Evolutionary conservation across 768 basidiomycete species (phyloP).

Genomic region (Daedalea quercina): DNA sequence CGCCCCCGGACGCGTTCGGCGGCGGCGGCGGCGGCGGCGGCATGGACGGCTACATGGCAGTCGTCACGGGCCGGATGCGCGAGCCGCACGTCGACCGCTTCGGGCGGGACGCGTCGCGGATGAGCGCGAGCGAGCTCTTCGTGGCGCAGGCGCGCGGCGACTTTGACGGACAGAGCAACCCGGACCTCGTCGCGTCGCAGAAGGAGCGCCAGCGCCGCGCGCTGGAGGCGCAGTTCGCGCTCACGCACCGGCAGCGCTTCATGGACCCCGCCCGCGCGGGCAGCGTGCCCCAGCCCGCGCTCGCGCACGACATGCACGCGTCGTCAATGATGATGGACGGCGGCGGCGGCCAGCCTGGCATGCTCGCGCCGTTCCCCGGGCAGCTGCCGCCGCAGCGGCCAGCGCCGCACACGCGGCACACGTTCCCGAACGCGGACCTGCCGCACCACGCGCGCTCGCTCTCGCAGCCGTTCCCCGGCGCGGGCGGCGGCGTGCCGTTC

Average conservation of each 20-base stretch:
- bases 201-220: conserved; percentile 27
- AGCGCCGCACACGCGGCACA: conserved; percentile 16
- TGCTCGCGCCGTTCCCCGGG: conserved; percentile 5
- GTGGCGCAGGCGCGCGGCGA: conserved; percentile 54
- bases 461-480: conserved; percentile 15
- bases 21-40: conserved; percentile 4
- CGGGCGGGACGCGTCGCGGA: conserved; percentile 23
- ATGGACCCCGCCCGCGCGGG: conserved; percentile 7
- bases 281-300: neutral
- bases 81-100: conserved; percentile 25
- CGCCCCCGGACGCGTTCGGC: neutral
- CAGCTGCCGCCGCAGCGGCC: conserved; percentile 9
- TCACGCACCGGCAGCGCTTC: conserved; percentile 5
- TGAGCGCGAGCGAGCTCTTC: conserved; percentile 66
- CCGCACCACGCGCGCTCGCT: conserved; percentile 11
- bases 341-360: neutral
- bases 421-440: conserved; percentile 13
- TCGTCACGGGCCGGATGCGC: conserved; percentile 16
- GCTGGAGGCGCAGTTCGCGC: conserved; percentile 11
- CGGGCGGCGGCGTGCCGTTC: conserved; percentile 2
- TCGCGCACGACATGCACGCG: neutral
- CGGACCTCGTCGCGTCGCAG: conserved; percentile 21
- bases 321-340: conserved; percentile 4
- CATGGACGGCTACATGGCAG: conserved; percentile 2
- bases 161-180: conserved; percentile 26